Evolutionary conservation across 371 early-diverging fungal species (phyloP), one percentile per base, ranked within the genome.

Genomic region (Mucor irregularis): DNA sequence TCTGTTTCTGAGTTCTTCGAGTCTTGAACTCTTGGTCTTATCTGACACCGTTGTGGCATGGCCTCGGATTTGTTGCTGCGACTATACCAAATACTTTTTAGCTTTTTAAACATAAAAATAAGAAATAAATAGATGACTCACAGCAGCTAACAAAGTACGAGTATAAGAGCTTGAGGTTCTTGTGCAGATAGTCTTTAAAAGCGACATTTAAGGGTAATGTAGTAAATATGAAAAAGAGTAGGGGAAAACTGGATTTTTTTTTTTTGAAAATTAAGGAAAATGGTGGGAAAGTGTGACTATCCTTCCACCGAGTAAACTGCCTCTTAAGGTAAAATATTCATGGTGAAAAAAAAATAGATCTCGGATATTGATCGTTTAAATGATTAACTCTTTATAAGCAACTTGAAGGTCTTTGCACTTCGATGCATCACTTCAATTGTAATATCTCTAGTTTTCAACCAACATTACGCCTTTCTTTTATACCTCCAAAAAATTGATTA

Each of bases 1-100:
- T 17, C 50, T 55, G 17, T 44, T 38, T 19, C 61, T 40, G n/a
- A 67, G 52, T 14, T 58, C 62, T 39, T 49, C 28, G n/a, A 67
- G 48, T 14, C 59, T 40, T 5, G 67, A 58, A 3, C 16, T 11
- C 24, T 62, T 57, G 9, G 43, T 28, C 1, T 24, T 34, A 35
- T 62, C 62, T 1, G 57, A 29, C 6, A 57, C 33, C 33, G 53
- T 30, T 25, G 67, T 62, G 33, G 62, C 62, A 50, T 67, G 50
- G 33, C 38, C 25, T 33, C 67, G 62, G n/a, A 56, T 37, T 25
- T 61, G 57, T 22, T 59, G 56, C 31, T 57, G 53, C 19, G 56
- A 26, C 55, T 53, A 49, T 28, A 16, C 29, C 5, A 37, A 35
- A 24, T 9, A 30, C 16, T 5, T 5, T 17, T 33, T 4, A 34